Evolutionary conservation across 2,329 filamentous ascomycete genomes (phyloP).

Genomic region (Fusarium sublunatum): DNA sequence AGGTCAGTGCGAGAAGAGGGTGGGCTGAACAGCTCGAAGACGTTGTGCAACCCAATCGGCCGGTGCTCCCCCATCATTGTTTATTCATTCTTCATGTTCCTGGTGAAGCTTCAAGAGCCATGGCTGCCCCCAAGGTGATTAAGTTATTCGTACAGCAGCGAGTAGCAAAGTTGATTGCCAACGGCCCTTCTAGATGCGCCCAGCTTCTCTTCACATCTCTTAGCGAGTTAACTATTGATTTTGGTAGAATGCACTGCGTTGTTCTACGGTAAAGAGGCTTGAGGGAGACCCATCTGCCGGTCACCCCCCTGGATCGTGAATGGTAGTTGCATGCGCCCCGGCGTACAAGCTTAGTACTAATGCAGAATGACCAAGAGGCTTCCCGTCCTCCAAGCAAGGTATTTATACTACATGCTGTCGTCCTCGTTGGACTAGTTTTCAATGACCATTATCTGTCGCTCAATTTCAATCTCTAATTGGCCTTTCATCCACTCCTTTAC

Average conservation of each 20-base stretch:
- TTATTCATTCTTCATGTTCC: slow-evolving; percentile 14
- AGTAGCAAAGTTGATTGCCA: slow-evolving; percentile 27
- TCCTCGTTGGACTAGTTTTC: background rate
- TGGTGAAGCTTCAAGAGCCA: background rate
- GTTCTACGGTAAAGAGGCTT: slow-evolving; percentile 22
- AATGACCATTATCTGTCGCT: background rate
- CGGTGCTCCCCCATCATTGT: background rate
- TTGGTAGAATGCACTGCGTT: slow-evolving; percentile 15
- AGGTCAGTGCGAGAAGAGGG: slow-evolving; percentile 13
- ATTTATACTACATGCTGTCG: slow-evolving; percentile 36
- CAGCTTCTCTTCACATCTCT: slow-evolving; percentile 4
- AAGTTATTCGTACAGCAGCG: background rate
- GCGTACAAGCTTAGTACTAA: slow-evolving; percentile 1
- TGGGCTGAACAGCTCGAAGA: slow-evolving; percentile 15
- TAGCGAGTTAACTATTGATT: background rate
- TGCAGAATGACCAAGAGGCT: slow-evolving; percentile 20
- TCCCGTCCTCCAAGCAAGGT: slow-evolving; percentile 26
- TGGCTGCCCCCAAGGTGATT: slow-evolving; percentile 2
- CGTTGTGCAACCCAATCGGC: slow-evolving; percentile 12
- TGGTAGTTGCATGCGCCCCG: background rate
- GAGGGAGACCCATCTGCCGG: slow-evolving; percentile 3
- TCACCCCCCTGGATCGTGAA: slow-evolving; percentile 6
- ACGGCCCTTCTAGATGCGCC: slow-evolving; percentile 19
- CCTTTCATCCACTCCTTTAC: slow-evolving; percentile 9
- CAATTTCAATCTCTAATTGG: background rate